Evolutionary conservation across 2,329 filamentous ascomycete species (phyloP).

Genomic region (Apiospora arundinis): DNA sequence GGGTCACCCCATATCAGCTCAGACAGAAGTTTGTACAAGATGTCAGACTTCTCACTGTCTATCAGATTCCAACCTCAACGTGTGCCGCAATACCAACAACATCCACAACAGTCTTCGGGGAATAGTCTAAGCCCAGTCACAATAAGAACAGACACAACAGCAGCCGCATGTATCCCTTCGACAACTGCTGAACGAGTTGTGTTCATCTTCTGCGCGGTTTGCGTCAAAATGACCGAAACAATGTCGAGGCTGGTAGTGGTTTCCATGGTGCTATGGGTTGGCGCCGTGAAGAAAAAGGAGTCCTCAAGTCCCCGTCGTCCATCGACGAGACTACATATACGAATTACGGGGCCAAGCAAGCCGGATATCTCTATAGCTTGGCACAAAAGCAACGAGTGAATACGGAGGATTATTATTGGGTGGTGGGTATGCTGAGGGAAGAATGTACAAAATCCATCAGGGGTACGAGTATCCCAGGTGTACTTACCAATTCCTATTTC

Average conservation of each 20-base stretch:
- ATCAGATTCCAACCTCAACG: background rate
- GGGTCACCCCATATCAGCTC: background rate
- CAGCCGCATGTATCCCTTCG: background rate
- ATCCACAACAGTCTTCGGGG: background rate
- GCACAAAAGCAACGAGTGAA: background rate
- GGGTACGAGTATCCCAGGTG: too few species aligned
- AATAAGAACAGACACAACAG: background rate
- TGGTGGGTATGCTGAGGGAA: too few species aligned
- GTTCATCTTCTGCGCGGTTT: background rate
- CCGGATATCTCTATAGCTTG: conserved; percentile 2
- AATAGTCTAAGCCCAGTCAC: background rate
- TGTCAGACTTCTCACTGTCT: background rate
- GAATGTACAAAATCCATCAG: too few species aligned
- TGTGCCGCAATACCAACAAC: background rate
- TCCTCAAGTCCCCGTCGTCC: background rate
- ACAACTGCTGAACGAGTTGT: background rate
- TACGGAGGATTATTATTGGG: background rate
- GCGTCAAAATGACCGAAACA: background rate
- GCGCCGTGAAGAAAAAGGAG: background rate
- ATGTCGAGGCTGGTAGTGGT: background rate
- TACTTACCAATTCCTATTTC: too few species aligned
- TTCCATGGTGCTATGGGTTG: background rate
- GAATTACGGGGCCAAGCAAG: background rate
- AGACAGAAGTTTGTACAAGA: background rate
- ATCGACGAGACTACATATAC: conserved; percentile 1